phyloP scores from a whole-genome alignment of 73 alveolate species.

The Paramecium pentaurelia region DNA sequence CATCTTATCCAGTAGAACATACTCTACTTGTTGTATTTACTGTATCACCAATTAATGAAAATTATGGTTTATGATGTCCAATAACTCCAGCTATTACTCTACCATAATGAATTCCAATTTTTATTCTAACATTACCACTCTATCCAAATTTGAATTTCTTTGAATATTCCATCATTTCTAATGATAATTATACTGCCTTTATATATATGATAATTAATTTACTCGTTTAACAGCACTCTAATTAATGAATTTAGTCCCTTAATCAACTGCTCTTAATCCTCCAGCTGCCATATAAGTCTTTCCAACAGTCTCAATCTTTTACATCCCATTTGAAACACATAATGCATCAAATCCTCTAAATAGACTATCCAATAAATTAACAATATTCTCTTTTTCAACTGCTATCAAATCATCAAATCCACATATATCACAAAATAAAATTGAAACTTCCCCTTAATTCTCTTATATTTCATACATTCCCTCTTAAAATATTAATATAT shows the following conservation, averaged over 20 bases:
- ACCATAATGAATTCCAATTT: constrained; percentile 97
- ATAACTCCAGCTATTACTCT: constrained; percentile 96
- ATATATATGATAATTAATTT: not conserved
- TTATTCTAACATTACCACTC: constrained; percentile 64
- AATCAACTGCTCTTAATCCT: constrained; percentile 75
- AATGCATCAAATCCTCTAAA: constrained; percentile 62
- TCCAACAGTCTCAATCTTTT: constrained; percentile 87
- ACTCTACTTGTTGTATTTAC: constrained; percentile 96
- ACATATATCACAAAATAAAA: constrained; percentile 64
- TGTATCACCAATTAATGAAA: constrained; percentile 93
- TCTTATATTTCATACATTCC: constrained; percentile 49
- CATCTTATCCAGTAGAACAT: constrained; percentile 74
- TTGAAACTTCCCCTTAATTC: constrained; percentile 61
- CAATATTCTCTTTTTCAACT: constrained; percentile 42
- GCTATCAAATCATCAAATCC: constrained; percentile 62
- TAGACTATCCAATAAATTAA: constrained; percentile 37
- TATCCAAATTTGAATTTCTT: constrained; percentile 50
- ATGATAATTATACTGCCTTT: not conserved
- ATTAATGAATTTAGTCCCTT: constrained; percentile 22
- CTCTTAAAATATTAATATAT: not conserved
- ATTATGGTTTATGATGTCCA: constrained; percentile 96
- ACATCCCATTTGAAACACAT: constrained; percentile 55
- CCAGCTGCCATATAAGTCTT: constrained; percentile 92
- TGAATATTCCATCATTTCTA: constrained; percentile 52
- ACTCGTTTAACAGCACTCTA: constrained; percentile 52